Conservation (phyloP, 2,329 filamentous ascomycete genomes). For the Curvularia eragrostidis region DNA sequence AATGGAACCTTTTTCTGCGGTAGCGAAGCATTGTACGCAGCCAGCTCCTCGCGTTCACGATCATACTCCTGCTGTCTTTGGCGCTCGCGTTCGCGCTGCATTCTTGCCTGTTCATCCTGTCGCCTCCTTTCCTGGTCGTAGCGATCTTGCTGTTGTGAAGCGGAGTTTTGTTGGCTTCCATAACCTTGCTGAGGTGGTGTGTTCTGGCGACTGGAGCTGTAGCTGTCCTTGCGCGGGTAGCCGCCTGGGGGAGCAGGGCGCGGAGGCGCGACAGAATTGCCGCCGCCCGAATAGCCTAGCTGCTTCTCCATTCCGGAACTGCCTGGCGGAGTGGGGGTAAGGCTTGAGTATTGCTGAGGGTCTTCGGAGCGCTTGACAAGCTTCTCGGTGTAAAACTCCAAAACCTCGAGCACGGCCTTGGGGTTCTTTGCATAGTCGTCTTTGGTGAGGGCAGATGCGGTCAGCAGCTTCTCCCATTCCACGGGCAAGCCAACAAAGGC, state of each 20-base stretch:
- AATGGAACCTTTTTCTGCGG: slow-evolving; percentile 80
- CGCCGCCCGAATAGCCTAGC: slow-evolving; percentile 54
- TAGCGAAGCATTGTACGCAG: slow-evolving; percentile 87
- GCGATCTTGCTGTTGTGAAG: slow-evolving; percentile 40
- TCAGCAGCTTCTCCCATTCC: slow-evolving; percentile 96
- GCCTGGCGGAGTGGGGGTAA: slow-evolving; percentile 71
- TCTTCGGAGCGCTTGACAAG: slow-evolving; percentile 77
- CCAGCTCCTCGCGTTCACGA: slow-evolving; percentile 70
- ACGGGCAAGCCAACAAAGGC: slow-evolving; percentile 93
- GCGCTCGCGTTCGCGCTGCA: slow-evolving; percentile 49
- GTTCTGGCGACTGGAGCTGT: slow-evolving; percentile 46
- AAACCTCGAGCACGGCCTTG: slow-evolving; percentile 70
- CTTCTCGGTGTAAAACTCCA: slow-evolving; percentile 84
- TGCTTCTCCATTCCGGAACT: slow-evolving; percentile 55
- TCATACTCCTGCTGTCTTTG: slow-evolving; percentile 52
- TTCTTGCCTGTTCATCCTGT: slow-evolving; percentile 51
- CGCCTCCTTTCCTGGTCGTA: slow-evolving; percentile 39
- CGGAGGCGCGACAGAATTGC: slow-evolving; percentile 57
- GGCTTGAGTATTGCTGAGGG: slow-evolving; percentile 70
- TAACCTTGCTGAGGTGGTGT: slow-evolving; percentile 42
- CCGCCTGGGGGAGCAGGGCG: slow-evolving; percentile 54
- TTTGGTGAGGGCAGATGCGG: slow-evolving; percentile 95
- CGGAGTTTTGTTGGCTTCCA: slow-evolving; percentile 40
- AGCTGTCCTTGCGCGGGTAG: slow-evolving; percentile 56
- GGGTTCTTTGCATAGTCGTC: slow-evolving; percentile 99